Evolutionary conservation across 2,329 filamentous ascomycete species (phyloP), one percentile per base, ranked within the genome.

Genomic region (Epicoccum nigrum): DNA sequence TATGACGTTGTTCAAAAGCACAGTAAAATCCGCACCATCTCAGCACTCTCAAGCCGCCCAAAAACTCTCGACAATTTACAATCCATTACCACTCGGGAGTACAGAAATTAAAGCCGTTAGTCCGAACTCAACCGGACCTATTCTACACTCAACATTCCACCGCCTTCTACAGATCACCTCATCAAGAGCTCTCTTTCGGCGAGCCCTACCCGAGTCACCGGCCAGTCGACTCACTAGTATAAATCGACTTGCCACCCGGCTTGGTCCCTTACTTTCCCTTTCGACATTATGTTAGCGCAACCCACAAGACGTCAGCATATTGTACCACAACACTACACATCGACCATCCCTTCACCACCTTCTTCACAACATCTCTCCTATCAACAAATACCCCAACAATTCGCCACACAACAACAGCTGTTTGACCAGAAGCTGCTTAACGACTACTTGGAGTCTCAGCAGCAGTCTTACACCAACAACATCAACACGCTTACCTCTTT

Each of bases 181-280:
- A 71, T 67, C 67, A 60, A 59, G 57, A 54, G 32, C 49, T 28
- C 38, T 34, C 19, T 23, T 38, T 47, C 49, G 49, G 49, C 49
- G 38, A 52, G 27, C 43, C 43, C 39, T 47, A 60, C 52, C 67
- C 67, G 67, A 68, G 63, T 65, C 62, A 61, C 64, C 62, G 59
- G 52, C 56, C 54, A 55, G 45, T 63, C 56, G 53, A 56, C 55
- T 63, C 55, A 56, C 57, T 65, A 66, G 58, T 72, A 72, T 72
- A 72, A 71, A 70, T 58, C 45, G 59, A 62, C 64, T 73, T 56
- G 70, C 70, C 70, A 73, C 70, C 69, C 66, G 64, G 62, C 50
- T 53, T 62, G 58, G 63, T 57, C 63, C 62, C 58, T 62, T 68
- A 61, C 51, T 64, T 65, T 61, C 55, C 54, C 56, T 63, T 54